Evolutionary conservation across 352 stramenopile species (phyloP).

Genomic region (Pythium aristosporum): DNA sequence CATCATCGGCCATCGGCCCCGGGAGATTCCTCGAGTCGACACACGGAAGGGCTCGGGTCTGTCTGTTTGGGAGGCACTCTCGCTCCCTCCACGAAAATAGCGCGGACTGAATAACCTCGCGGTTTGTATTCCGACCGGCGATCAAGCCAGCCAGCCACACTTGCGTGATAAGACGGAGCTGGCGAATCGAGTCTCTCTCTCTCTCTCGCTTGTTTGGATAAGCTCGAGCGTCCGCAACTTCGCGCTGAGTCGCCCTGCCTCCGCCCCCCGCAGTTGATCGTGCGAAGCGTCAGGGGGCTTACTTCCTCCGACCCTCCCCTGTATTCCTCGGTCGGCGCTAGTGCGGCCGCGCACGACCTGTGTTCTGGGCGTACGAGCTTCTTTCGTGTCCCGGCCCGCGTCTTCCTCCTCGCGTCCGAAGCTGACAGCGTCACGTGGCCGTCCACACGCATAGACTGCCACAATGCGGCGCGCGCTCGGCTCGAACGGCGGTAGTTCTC

Average conservation of each 20-base stretch:
- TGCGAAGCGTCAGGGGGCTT: neutral
- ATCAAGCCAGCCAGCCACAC: conserved; percentile 16
- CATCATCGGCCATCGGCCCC: neutral
- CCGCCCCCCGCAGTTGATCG: neutral
- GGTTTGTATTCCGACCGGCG: conserved; percentile 6
- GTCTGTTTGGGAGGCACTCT: conserved; percentile 6
- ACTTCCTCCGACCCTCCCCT: neutral
- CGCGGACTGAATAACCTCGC: neutral
- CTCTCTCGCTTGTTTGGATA: neutral
- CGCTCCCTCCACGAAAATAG: conserved; percentile 14
- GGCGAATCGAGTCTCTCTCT: neutral
- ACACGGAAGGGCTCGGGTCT: conserved; percentile 10
- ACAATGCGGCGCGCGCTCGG: conserved; percentile 20
- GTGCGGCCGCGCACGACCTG: neutral
- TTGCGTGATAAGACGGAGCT: conserved; percentile 13
- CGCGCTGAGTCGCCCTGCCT: neutral
- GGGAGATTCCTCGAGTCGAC: conserved; percentile 5
- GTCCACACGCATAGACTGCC: neutral
- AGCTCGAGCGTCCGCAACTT: neutral
- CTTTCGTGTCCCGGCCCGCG: neutral
- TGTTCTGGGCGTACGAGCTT: neutral
- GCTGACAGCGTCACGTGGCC: neutral
- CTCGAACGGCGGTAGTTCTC: conserved; percentile 8
- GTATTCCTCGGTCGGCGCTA: neutral
- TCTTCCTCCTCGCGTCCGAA: neutral